These are phyloP conservation scores for Colletotrichum sp. DNA, from an alignment of 2,329 filamentous ascomycete species.

Conservation along the genomic window DNA sequence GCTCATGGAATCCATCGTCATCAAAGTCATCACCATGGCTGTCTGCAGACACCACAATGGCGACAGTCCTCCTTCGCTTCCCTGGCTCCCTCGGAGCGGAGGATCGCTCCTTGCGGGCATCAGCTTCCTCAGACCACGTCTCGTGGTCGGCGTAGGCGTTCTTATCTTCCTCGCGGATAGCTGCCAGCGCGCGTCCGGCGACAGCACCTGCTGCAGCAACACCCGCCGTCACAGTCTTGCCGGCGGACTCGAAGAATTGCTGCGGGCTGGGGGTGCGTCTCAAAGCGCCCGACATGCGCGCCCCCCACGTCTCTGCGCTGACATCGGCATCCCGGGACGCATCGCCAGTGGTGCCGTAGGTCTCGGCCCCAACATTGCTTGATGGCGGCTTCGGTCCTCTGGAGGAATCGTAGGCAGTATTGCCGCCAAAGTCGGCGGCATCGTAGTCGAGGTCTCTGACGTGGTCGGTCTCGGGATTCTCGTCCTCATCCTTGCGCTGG, in stretches of 20 bases:
- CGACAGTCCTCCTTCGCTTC: conserved; percentile 77
- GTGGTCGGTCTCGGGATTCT: conserved; percentile 65
- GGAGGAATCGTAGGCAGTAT: conserved; percentile 51
- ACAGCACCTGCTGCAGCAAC: conserved; percentile 83
- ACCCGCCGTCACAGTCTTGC: conserved; percentile 80
- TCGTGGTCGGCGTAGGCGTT: conserved; percentile 84
- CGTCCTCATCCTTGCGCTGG: conserved; percentile 78
- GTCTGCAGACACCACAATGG: conserved; percentile 86
- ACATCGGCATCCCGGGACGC: conserved; percentile 28
- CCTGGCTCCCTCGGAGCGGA: conserved; percentile 36
- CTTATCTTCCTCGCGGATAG: conserved; percentile 84
- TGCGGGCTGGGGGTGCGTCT: conserved; percentile 85
- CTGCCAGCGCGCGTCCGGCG: conserved; percentile 81
- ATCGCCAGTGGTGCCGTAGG: conserved; percentile 42
- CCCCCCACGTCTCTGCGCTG: conserved; percentile 65
- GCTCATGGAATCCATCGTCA: conserved; percentile 70
- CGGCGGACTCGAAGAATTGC: conserved; percentile 84
- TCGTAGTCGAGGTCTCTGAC: conserved; percentile 54
- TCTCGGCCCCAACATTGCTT: conserved; percentile 44
- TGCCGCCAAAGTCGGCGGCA: conserved; percentile 57
- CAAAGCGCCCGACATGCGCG: conserved; percentile 81
- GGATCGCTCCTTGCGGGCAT: conserved; percentile 62
- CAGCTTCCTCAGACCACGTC: conserved; percentile 90
- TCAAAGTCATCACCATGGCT: conserved; percentile 62
- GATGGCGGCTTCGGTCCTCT: conserved; percentile 39